A percentile compares a stretch with the other conserved stretches of the same genome.
Conservation (phyloP, 192 early-diverging fungal genomes). For the Coemansia sp. region DNA sequence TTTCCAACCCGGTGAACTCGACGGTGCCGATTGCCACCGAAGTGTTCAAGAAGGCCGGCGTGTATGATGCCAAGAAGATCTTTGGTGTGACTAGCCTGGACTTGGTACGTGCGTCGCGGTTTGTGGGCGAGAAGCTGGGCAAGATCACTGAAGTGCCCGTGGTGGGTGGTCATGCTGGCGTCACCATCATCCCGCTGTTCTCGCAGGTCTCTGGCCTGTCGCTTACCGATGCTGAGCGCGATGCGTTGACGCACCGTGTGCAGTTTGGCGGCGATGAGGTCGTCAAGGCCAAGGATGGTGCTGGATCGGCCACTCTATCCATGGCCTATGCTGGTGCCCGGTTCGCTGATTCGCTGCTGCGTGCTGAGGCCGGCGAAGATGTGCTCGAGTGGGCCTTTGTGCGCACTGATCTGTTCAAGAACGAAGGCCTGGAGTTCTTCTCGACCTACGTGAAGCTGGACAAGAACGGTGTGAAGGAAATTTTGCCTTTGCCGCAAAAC, state of each 20-base stretch:
- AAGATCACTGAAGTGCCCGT: slow-evolving; percentile 76
- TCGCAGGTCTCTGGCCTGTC: slow-evolving; percentile 66
- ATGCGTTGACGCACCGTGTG: slow-evolving; percentile 90
- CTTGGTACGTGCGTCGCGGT: slow-evolving; percentile 94
- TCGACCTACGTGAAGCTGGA: slow-evolving; percentile 77
- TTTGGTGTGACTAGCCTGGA: slow-evolving; percentile 98
- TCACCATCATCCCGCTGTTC: slow-evolving; percentile 95
- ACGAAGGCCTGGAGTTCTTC: slow-evolving; percentile 69
- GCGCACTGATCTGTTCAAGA: slow-evolving; percentile 62
- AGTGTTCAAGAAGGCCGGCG: slow-evolving; percentile 81
- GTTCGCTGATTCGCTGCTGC: slow-evolving; percentile 86
- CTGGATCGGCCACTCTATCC: slow-evolving; percentile 84
- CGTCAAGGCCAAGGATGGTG: slow-evolving; percentile 98
- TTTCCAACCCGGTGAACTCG: slow-evolving; percentile 96
- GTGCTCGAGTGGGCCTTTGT: slow-evolving; percentile 90
- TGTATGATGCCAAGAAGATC: slow-evolving; percentile 80
- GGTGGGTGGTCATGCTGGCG: slow-evolving; percentile 94
- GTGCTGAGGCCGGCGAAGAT: slow-evolving; percentile 71
- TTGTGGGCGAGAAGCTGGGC: slow-evolving; percentile 80
- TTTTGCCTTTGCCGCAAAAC: slow-evolving; percentile 69
- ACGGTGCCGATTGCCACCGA: slow-evolving; percentile 93
- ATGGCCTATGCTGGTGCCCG: slow-evolving; percentile 89
- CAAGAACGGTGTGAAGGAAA: slow-evolving; percentile 81
- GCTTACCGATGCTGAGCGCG: slow-evolving; percentile 83
- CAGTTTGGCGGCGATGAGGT: slow-evolving; percentile 99